Evolutionary conservation across 129 eudicot genomes (phyloP).

Genomic region (Escallonia rubra): DNA sequence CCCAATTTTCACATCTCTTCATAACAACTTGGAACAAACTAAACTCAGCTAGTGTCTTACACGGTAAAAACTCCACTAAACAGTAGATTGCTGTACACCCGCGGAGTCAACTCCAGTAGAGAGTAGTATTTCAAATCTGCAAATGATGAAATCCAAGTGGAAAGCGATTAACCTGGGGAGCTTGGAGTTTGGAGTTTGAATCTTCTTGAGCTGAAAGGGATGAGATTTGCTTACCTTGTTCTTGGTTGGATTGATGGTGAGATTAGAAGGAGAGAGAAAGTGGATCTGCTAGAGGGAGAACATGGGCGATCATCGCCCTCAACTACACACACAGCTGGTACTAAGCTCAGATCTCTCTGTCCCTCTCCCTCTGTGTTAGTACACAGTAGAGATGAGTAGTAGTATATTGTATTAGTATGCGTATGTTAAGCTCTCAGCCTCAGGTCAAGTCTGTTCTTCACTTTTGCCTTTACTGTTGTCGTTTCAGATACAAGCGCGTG

Average conservation of each 20-base stretch:
- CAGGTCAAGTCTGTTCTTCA: not conserved
- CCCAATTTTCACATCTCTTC: slow-evolving; percentile 13
- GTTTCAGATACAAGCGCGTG: not conserved
- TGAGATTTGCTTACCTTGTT: not conserved
- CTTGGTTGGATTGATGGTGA: not conserved
- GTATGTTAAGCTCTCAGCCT: not conserved
- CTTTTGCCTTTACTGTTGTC: slow-evolving; percentile 15
- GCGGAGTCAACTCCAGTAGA: too few species aligned
- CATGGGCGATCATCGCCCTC: slow-evolving; percentile 8
- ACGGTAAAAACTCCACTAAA: not conserved
- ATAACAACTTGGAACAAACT: not conserved
- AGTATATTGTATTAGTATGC: not conserved
- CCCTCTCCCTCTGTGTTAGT: not conserved
- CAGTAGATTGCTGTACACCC: too few species aligned
- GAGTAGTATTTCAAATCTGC: too few species aligned
- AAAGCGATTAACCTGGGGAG: too few species aligned
- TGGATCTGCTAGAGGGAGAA: not conserved
- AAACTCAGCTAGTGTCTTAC: not conserved
- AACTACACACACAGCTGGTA: not conserved
- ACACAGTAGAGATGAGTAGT: not conserved
- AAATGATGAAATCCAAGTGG: too few species aligned
- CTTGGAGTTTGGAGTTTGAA: too few species aligned
- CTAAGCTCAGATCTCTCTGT: slow-evolving; percentile 29
- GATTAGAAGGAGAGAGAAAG: slow-evolving; percentile 3
- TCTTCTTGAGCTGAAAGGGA: too few species aligned